Evolutionary conservation across 306 rosid genomes (phyloP), one percentile per base, ranked within the genome.

Genomic region (Dryas alaskensis): DNA sequence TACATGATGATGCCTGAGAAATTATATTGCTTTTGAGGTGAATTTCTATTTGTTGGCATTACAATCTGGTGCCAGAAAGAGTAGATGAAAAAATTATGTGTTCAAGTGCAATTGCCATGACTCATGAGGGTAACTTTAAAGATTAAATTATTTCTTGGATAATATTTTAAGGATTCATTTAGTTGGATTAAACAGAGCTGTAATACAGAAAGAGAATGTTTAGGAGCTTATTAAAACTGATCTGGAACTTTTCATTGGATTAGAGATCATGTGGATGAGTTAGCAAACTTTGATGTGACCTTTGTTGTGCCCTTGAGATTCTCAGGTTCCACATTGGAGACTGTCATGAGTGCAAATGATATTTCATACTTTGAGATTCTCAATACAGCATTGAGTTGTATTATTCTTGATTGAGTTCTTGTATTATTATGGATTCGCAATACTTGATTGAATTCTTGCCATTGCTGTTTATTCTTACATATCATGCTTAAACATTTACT

Each of bases 301-400:
- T 70, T 42, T 54, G 51, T 53, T 19, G n/a, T 55, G 52, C 73
- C 31, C 62, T 4, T 44, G 22, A 70, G 13, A 70, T 55, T 70
- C 54, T 40, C 53, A 6, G 43, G 44, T 16, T 22, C 22, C 19
- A 12, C 12, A 19, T 44, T 65, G 40, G 40, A 65, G 69, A 65
- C 44, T 54, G 25, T 48, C 76, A n/a, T 6, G 8, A 59, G 59
- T 60, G 14, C 52, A 12, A 8, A 46, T 47, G 43, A 31, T 47
- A 27, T 43, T 19, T 45, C 48, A 44, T 42, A 54, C 44, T 44
- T 7, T 22, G 65, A 43, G 75, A 17, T 54, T 70, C 54, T 43
- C 1, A 5, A 43, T 64, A n/a, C 25, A 62, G 3, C 45, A 65
- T 22, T 22, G 22, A 22, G 22, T 22, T 57, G 14, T 9, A 57